Percentiles rank a stretch among this genome's conserved stretches.
Conservation (phyloP, 768 basidiomycete species). For the Boletus sensibilis region DNA sequence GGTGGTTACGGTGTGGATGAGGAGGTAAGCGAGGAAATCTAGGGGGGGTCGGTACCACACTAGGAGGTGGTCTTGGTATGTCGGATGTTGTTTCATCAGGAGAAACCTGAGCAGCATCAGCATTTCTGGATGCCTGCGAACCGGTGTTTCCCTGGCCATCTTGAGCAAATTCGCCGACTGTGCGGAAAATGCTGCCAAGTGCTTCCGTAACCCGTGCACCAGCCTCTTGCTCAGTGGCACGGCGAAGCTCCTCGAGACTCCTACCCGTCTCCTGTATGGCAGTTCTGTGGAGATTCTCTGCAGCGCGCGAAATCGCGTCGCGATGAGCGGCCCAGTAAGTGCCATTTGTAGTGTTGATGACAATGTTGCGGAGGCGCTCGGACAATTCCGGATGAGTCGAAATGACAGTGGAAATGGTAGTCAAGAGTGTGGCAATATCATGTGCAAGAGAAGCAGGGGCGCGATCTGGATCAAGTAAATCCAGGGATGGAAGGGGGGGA, state of each 20-base stretch:
- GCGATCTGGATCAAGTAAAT: constrained; percentile 26
- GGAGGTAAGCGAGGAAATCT: constrained; percentile 19
- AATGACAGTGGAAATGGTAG: constrained; percentile 53
- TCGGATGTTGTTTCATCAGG: background rate
- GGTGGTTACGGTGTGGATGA: constrained; percentile 20
- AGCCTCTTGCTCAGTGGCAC: constrained; percentile 61
- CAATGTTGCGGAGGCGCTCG: constrained; percentile 62
- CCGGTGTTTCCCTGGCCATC: constrained; percentile 12
- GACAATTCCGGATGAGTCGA: constrained; percentile 70
- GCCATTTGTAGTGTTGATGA: constrained; percentile 59
- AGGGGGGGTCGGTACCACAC: constrained; percentile 12
- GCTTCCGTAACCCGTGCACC: constrained; percentile 61
- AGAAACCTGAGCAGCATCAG: background rate
- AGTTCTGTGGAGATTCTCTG: constrained; percentile 50
- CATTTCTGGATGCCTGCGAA: constrained; percentile 2
- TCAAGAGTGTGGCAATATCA: constrained; percentile 64
- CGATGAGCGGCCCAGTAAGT: constrained; percentile 70
- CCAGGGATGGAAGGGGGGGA: constrained; percentile 52
- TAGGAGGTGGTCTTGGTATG: constrained; percentile 6
- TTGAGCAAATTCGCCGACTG: constrained; percentile 42
- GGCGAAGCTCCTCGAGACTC: constrained; percentile 46
- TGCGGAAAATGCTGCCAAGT: constrained; percentile 55
- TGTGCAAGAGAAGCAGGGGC: constrained; percentile 50
- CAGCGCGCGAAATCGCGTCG: constrained; percentile 55
- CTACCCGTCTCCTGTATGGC: constrained; percentile 38